A percentile compares a stretch with the other conserved stretches of the same genome.
These are phyloP conservation scores for Macadamia integrifolia DNA, from an alignment of 164 flowering plant species.

Conservation along the genomic window DNA sequence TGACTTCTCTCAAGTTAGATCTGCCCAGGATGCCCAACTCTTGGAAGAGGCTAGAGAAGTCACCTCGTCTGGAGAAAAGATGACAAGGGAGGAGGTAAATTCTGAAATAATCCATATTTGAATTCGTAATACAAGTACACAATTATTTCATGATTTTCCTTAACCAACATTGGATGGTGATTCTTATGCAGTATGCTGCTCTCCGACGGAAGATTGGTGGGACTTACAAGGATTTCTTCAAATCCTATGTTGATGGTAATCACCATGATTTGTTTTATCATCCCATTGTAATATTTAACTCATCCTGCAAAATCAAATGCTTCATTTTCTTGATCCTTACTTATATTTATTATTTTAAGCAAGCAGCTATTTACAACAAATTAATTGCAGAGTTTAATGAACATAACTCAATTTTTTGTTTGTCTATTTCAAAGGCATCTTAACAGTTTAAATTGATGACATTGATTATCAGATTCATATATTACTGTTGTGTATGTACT, in stretches of 20 bases:
- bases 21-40: conserved; percentile 72
- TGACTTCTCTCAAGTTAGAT: conserved; percentile 80
- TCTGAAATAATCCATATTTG: background rate
- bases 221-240: conserved; percentile 94
- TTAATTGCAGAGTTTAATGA: too few species aligned
- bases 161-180: background rate
- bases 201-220: conserved; percentile 95
- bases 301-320: background rate
- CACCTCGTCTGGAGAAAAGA: conserved; percentile 62
- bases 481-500: too few species aligned
- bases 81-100: conserved; percentile 74
- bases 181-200: conserved; percentile 74
- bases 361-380: too few species aligned
- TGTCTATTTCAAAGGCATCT: too few species aligned
- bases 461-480: too few species aligned
- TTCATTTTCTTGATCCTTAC: background rate
- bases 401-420: too few species aligned
- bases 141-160: too few species aligned
- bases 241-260: conserved; percentile 85
- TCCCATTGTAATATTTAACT: background rate
- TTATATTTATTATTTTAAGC: too few species aligned
- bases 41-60: conserved; percentile 68
- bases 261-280: background rate
- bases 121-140: background rate
- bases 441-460: too few species aligned